Percentiles rank a stretch among this genome's conserved stretches.
These are phyloP conservation scores for Tulasnella sp. DNA, from an alignment of 768 basidiomycete species.

Conservation along the genomic window DNA sequence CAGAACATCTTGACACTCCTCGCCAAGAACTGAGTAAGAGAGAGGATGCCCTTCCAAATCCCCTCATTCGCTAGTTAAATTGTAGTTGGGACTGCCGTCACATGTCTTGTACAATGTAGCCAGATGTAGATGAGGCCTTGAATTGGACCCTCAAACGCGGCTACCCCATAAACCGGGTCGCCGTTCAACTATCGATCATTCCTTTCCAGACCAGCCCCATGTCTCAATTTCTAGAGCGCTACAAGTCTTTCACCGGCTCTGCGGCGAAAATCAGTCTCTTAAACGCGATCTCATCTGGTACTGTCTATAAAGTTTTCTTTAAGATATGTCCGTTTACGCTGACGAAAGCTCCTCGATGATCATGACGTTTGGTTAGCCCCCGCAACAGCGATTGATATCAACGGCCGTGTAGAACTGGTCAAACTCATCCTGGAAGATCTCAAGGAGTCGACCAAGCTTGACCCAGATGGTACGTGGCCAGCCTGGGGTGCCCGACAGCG, in stretches of 20 bases:
- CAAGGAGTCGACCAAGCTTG: background rate
- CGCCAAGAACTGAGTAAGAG: background rate
- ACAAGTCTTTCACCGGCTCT: background rate
- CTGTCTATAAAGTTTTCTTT: background rate
- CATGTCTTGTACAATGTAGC: background rate
- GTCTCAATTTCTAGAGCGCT: slow-evolving; percentile 3
- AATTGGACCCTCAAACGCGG: no score
- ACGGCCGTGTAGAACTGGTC: background rate
- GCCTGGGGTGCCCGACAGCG: background rate
- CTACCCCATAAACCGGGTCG: no score
- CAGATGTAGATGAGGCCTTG: no score
- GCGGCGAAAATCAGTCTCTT: background rate
- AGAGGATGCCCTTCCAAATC: background rate
- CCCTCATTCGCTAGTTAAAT: background rate
- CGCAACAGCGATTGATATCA: background rate
- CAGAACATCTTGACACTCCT: slow-evolving; percentile 36
- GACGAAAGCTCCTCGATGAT: background rate
- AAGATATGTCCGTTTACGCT: no score
- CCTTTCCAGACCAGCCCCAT: background rate
- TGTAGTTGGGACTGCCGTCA: background rate
- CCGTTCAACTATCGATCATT: no score
- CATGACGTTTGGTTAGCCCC: background rate
- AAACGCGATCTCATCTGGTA: slow-evolving; percentile 2
- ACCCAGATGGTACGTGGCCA: background rate
- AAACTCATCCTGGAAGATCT: background rate